Base-by-base conservation (phyloP, 768 basidiomycete genomes). In the Tulasnella sp. region DNA sequence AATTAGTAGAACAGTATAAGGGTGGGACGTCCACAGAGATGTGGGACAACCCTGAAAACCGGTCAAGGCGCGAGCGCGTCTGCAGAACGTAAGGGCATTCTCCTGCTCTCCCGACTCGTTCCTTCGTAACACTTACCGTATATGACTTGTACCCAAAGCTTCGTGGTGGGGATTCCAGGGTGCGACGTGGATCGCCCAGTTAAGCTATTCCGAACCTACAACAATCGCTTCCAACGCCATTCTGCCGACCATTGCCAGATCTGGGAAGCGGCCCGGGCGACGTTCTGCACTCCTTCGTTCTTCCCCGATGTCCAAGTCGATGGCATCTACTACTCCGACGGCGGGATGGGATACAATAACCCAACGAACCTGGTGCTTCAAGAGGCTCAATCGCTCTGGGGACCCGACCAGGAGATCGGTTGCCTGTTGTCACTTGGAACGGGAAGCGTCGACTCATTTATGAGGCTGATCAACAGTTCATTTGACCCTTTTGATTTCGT, bases 191-290 rank as follows among this genome's bases (percentile, higher is more conserved):
- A 14, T 11, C 44, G 42, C 77, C 31, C 37, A n/a, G 64, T 78
- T 9, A 37, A 72, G 20, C 81, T 81, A 4, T 83, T 83, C 75
- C 60, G 81, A 28, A 81, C 80, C 3, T 83, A 83, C 75, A 9
- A 44, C n/a, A 76, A 31, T 24, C 73, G 48, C 54, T 77, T 44
- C 69, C 50, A n/a, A 14, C n/a, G 6, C 54, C 28, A 78, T 16
- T 31, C 69, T 9, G 81, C 1, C 1, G 46, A 76, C 73, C 76
- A 80, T 24, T 76, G 75, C 75, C 18, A 28, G 7, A 76, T 76
- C 44, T 76, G 75, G 75, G 75, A 76, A 76, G 75, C 75, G n/a
- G 75, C 3, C 2, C 28, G 75, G 34, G 75, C 75, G 28, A 76
- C 75, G n/a, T 40, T 16, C 18, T 76, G 75, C 44, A 16, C 75